Conservation (phyloP, 2,329 filamentous ascomycete genomes). For the Ophiostoma pallidulum region DNA sequence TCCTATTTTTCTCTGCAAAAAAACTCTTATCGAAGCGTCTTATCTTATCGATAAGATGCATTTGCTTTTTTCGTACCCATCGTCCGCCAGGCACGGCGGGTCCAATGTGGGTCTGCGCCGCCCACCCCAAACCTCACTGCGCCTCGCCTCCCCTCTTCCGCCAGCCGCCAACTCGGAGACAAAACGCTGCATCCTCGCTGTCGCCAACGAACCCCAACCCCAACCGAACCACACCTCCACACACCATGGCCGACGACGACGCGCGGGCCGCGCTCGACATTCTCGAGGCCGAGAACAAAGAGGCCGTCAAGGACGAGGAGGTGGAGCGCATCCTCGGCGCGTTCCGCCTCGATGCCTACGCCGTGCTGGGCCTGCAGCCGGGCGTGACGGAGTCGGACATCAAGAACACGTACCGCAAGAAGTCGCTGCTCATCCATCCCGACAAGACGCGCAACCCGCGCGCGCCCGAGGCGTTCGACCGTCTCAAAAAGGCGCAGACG, state of each 20-base stretch:
- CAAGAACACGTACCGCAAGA: slow-evolving; percentile 87
- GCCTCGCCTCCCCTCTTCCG: too few species aligned
- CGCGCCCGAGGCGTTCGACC: slow-evolving; percentile 92
- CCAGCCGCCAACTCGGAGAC: too few species aligned
- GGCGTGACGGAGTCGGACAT: slow-evolving; percentile 95
- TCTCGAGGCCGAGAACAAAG: slow-evolving; percentile 76
- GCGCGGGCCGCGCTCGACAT: slow-evolving; percentile 61
- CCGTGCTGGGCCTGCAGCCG: slow-evolving; percentile 89
- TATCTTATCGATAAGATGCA: slow-evolving; percentile 11
- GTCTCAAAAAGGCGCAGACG: slow-evolving; percentile 88
- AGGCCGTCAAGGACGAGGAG: slow-evolving; percentile 93
- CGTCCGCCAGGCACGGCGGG: too few species aligned
- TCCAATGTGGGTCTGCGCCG: too few species aligned
- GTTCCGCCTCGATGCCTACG: slow-evolving; percentile 73
- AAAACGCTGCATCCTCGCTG: background rate
- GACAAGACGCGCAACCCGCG: slow-evolving; percentile 90
- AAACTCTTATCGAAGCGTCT: slow-evolving; percentile 3
- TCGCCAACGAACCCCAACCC: background rate
- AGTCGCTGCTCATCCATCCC: slow-evolving; percentile 97
- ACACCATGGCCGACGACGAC: slow-evolving; percentile 21
- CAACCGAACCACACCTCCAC: background rate
- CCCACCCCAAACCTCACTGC: too few species aligned
- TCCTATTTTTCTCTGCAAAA: slow-evolving; percentile 8
- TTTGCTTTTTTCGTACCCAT: too few species aligned
- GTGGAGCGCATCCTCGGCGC: slow-evolving; percentile 90